Base-by-base conservation (phyloP, 2,329 filamentous ascomycete genomes). In the Pseudogymnoascus sp. region DNA sequence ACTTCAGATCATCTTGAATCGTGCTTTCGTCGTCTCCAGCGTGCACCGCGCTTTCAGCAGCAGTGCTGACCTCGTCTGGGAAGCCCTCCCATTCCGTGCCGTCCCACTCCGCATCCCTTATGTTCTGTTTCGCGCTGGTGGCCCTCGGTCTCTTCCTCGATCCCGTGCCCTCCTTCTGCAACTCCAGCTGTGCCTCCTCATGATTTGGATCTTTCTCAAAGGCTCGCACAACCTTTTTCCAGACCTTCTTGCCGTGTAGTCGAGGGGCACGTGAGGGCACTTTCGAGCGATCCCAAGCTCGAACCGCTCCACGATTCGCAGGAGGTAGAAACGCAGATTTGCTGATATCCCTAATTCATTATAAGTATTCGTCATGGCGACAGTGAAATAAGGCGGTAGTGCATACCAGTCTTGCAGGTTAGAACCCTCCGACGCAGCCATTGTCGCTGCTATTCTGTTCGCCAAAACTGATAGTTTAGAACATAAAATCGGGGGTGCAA, bases 61-160 rank as follows among this genome's bases (percentile, higher is more conserved):
- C 60, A 28, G 22, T 33, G 19, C 12, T 42, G 14, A 42, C 14
- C 11, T 61, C 38, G 16, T 61, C 58, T 55, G 58, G 16, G 39
- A 65, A 30, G 35, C 16, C 22, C 8, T 60, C n/a, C 55, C 41
- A 14, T 16, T 28, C 25, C 25, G 62, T 62, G 61, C 61, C 36
- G 65, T 70, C 70, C 68, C 75, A 78, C 19, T 59, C 63, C 36
- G 70, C 71, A 30, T 71, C 68, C 4, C 68, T 68, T 62, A 72
- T 76, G 36, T 68, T 69, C 9, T 74, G 71, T 63, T 76, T 71
- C 45, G 73, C 65, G 14, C 62, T 63, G 6, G 64, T 59, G 11
- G 65, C 67, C n/a, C 73, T 71, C 19, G 62, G 55, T 62, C 69
- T 73, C 65, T 79, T 79, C 33, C 77, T 70, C 22, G 71, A 41